A percentile compares a stretch with the other conserved stretches of the same genome.
Evolutionary conservation across 768 basidiomycete genomes (phyloP).

Genomic region (Serendipita sp.): DNA sequence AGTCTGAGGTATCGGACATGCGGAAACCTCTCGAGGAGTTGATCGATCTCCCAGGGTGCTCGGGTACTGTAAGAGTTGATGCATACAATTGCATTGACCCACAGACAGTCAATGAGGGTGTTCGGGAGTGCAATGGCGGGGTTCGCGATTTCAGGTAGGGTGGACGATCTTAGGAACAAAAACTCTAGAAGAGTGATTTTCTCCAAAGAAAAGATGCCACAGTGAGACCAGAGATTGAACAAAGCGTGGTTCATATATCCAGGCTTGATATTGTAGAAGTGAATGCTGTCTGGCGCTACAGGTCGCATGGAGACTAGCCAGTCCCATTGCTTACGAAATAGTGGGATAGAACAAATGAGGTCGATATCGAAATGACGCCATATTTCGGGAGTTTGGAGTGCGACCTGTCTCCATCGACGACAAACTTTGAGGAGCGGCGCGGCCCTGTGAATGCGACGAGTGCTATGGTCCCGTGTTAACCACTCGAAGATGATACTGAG

Average conservation of each 20-base stretch:
- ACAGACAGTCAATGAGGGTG: background rate
- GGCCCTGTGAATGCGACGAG: too few species aligned
- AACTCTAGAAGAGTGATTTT: background rate
- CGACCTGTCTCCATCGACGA: background rate
- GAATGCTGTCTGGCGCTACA: background rate
- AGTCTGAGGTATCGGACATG: background rate
- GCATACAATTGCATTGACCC: background rate
- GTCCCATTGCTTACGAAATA: background rate
- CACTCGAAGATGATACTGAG: too few species aligned
- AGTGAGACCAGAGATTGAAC: background rate
- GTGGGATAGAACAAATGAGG: background rate
- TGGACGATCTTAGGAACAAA: background rate
- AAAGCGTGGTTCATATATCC: background rate
- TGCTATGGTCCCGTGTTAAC: too few species aligned
- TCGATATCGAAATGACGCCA: background rate
- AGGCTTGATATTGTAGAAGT: background rate
- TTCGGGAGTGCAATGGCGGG: background rate
- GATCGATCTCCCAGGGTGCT: background rate
- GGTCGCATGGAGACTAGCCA: background rate
- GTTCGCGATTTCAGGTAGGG: background rate
- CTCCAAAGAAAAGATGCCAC: background rate
- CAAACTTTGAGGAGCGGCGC: too few species aligned
- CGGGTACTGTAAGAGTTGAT: too few species aligned
- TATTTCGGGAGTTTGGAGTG: background rate
- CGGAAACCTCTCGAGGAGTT: background rate